Evolutionary conservation across 441 rosid species (phyloP).

Genomic region (Lepidium campestre): DNA sequence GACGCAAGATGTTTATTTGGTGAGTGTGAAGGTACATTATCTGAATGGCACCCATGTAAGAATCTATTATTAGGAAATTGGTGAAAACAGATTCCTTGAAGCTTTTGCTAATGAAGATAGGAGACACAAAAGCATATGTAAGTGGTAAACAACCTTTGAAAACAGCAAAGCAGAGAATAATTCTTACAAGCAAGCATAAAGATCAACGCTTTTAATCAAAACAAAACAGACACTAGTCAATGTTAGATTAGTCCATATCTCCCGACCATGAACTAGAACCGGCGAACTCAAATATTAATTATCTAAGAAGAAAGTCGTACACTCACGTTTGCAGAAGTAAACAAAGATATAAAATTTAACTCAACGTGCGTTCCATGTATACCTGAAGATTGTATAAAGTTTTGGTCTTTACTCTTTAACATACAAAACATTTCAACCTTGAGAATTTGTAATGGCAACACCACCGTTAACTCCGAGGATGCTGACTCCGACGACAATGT

Average conservation of each 20-base stretch:
- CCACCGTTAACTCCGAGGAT: conserved; percentile 32
- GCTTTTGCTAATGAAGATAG: not conserved
- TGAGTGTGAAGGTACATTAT: not conserved
- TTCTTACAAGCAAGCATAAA: conserved; percentile 7
- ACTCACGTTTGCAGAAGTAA: conserved; percentile 22
- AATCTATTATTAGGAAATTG: not conserved
- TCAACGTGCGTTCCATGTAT: conserved; percentile 28
- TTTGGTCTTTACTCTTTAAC: conserved; percentile 1
- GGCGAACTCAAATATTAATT: conserved; percentile 3
- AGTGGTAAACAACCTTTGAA: conserved; percentile 29
- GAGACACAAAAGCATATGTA: conserved; percentile 13
- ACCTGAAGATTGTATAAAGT: conserved; percentile 1
- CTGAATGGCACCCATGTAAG: not conserved
- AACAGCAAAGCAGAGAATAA: conserved; percentile 21
- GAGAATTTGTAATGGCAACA: conserved; percentile 20
- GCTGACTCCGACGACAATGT: conserved; percentile 26
- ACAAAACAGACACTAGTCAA: not conserved
- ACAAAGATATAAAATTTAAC: not conserved
- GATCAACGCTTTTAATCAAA: not conserved
- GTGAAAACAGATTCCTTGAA: not conserved
- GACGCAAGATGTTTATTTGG: not conserved
- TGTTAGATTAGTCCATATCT: not conserved
- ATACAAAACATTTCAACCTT: not conserved
- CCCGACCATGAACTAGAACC: conserved; percentile 29
- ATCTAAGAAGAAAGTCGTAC: not conserved